Base-by-base conservation (phyloP, 2,329 filamentous ascomycete species). In the Sporothrix luriei region DNA sequence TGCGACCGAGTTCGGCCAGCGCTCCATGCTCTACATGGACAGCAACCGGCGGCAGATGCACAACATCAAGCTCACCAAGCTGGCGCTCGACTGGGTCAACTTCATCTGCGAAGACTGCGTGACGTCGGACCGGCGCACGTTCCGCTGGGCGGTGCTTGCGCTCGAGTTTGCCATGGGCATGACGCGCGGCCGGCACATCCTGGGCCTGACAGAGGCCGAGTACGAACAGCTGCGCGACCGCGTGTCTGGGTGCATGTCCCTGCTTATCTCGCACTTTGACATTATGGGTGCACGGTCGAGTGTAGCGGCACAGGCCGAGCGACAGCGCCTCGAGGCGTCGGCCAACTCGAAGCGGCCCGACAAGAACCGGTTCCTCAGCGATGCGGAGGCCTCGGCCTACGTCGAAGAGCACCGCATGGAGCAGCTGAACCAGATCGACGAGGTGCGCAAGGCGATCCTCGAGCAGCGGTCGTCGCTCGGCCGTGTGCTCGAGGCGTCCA, bases 21-120 rank as follows among this genome's bases (percentile, higher is more conserved):
- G 95, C 73, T 97, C 94, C 2, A 87, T 97, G 65, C 88, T 95
- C 24, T 96, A 97, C 81, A 95, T 99, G 89, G 95, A 99, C 80
- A 91, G 92, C 78, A 98, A 97, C 77, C 85, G 95, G 69, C 90
- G 94, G 65, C 92, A 96, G 74, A 96, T 98, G 92, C 98, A 98
- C 81, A 97, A 97, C 78, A 85, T 97, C 74, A 97, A 97, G 78
- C 86, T 99, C 69, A 97, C 94, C 14, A 92, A 97, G 77, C 84
- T 99, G 68, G 93, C 94, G 4, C 84, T 99, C 13, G 94, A 99
- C 78, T 99, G 95, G 95, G 91, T 99, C 19, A 94, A 92, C 77
- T 99, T 99, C 79, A 95, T 99, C 74, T 97, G 94, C 76, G 94
- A 98, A 76, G 95, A 99, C 78, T 99, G 95, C 79, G 87, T 96